Evolutionary conservation across 805 yeast species (phyloP), one percentile per base, ranked within the genome.

Genomic region (Lachancea thermotolerans): DNA sequence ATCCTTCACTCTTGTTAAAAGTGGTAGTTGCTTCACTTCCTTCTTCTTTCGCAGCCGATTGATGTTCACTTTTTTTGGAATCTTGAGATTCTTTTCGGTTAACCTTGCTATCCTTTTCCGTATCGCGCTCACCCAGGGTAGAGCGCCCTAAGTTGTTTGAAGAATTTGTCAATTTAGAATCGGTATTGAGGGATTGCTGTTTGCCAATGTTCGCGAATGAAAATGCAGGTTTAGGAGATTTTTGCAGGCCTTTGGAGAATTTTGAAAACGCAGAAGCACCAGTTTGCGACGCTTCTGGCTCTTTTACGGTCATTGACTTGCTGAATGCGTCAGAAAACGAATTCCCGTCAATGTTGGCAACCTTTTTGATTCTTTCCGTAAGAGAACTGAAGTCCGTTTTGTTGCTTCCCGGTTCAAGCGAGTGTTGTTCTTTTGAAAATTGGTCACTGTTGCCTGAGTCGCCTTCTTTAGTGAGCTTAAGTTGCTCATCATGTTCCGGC

Each of bases 351-450:
- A 56, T 37, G 33, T 57, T 60, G 0, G 65, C 65, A 10, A 48
- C 52, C 39, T 58, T 53, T 45, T 61, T 61, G 21, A 60, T 56
- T 21, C 57, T 48, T 35, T 59, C 62, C 9, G 64, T 45, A 10
- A 60, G 37, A 0, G 56, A 49, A 8, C 59, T 51, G 14, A 59
- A 49, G 25, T 42, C 40, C 16, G 28, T 27, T 21, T 21, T 21
- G 25, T 31, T 31, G 34, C 15, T 31, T 12, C 8, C 15, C 15
- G 34, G 4, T 4, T 12, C 15, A 12, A 31, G 9, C 5, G 9
- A 4, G 15, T 31, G 4, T 31, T 21, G 25, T 21, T 21, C 25
- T 21, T 21, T 21, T 21, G 25, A 7, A 7, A 21, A 21, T 4
- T 21, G 4, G 6, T 21, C 7, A 4, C 15, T 8, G 34, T 8